Percentiles rank a stretch among this genome's conserved stretches.
These are phyloP conservation scores for Tricholoma terreum DNA, from an alignment of 768 basidiomycete species.

Conservation along the genomic window DNA sequence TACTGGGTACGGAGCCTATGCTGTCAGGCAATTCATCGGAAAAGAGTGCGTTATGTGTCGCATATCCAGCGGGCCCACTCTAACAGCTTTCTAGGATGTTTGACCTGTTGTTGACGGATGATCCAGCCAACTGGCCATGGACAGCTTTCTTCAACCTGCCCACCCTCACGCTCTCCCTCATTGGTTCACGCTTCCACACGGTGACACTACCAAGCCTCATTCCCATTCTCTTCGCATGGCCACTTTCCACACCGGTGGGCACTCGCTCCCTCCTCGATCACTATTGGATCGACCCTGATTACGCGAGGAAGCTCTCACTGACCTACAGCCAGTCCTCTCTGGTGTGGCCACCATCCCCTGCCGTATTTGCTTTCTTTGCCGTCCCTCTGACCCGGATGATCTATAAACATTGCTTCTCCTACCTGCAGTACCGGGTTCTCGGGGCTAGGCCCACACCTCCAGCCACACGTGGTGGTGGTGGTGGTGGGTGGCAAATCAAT, in stretches of 20 bases:
- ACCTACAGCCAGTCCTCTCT: constrained; percentile 7
- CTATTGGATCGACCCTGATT: constrained; percentile 22
- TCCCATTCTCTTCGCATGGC: constrained; percentile 49
- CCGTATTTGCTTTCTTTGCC: constrained; percentile 51
- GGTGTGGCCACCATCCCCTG: constrained; percentile 59
- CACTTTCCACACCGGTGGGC: constrained; percentile 35
- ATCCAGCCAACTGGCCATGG: constrained; percentile 73
- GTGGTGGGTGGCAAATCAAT: constrained; percentile 21
- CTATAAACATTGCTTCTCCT: constrained; percentile 41
- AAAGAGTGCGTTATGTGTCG: constrained; percentile 44
- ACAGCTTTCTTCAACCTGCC: constrained; percentile 74
- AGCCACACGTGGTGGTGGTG: constrained; percentile 17
- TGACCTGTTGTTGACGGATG: constrained; percentile 59
- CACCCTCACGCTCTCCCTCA: constrained; percentile 63
- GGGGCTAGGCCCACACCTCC: constrained; percentile 35
- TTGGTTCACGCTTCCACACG: constrained; percentile 55
- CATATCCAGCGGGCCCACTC: too few species aligned
- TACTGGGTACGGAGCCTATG: constrained; percentile 71
- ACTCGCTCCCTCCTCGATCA: constrained; percentile 27
- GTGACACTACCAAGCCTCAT: constrained; percentile 34
- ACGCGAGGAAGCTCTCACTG: constrained; percentile 32
- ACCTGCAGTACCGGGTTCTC: constrained; percentile 42
- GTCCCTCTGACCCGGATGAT: constrained; percentile 45
- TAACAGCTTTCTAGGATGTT: constrained; percentile 46
- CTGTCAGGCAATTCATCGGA: constrained; percentile 67